phyloP scores from a whole-genome alignment of 495 filamentous ascomycete genomes.

The Aspergillus hancockii region DNA sequence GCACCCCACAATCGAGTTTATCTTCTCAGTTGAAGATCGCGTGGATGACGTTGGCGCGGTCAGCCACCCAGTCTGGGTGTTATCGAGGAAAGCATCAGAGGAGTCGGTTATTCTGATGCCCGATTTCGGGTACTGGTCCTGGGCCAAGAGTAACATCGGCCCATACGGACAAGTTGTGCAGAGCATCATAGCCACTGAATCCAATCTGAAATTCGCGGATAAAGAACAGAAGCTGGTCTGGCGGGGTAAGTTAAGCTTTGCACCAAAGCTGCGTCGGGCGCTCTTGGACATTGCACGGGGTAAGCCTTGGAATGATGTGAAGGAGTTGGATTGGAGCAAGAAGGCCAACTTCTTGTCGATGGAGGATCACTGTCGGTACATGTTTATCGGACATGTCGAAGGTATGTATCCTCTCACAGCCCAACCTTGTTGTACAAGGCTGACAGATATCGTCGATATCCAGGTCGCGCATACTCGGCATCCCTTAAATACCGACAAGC shows the following conservation, averaged over 20 bases:
- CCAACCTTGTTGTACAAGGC: background rate
- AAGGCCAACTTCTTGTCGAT: conserved; percentile 33
- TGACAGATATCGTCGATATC: background rate
- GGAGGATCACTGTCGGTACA: conserved; percentile 50
- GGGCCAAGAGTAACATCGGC: conserved; percentile 52
- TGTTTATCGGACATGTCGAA: conserved; percentile 49
- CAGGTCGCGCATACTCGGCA: conserved; percentile 42
- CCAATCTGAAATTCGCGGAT: conserved; percentile 36
- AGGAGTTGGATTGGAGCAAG: conserved; percentile 35
- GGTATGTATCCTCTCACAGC: conserved; percentile 24
- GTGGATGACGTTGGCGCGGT: conserved; percentile 22
- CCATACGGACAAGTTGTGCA: conserved; percentile 50
- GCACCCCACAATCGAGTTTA: conserved; percentile 60
- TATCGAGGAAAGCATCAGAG: conserved; percentile 27
- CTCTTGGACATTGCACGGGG: conserved; percentile 35
- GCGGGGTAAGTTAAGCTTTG: conserved; percentile 49
- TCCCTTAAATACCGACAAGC: conserved; percentile 50
- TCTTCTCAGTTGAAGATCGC: conserved; percentile 43
- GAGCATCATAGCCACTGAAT: conserved; percentile 4
- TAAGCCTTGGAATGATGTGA: conserved; percentile 45
- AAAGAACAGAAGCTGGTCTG: conserved; percentile 55
- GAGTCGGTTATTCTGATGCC: conserved; percentile 59
- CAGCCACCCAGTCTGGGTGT: conserved; percentile 47
- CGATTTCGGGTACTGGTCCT: conserved; percentile 69
- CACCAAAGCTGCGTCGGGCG: conserved; percentile 29